Conservation (phyloP, 495 filamentous ascomycete species). For the Aspergillus panamensis region DNA sequence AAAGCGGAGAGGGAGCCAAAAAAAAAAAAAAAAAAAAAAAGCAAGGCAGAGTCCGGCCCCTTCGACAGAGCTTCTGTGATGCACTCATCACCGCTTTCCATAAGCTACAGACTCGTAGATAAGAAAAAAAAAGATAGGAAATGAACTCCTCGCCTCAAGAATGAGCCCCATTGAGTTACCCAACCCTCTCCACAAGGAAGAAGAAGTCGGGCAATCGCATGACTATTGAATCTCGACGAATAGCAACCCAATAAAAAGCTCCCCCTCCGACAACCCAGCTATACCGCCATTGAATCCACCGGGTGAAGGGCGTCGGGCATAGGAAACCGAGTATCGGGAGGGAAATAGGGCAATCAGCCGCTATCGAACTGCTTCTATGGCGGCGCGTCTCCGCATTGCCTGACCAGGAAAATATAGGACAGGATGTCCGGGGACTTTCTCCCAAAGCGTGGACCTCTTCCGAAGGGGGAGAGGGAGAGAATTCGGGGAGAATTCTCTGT, state of each 20-base stretch:
- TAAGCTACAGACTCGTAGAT: slow-evolving; percentile 61
- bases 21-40: slow-evolving; percentile 12
- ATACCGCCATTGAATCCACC: slow-evolving; percentile 46
- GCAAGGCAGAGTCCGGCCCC: slow-evolving; percentile 51
- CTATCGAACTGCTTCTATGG: slow-evolving; percentile 94
- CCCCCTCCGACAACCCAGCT: slow-evolving; percentile 38
- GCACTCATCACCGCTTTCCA: slow-evolving; percentile 51
- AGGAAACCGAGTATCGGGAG: slow-evolving; percentile 30
- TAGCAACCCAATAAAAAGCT: slow-evolving; percentile 48
- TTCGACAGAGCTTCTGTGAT: slow-evolving; percentile 61
- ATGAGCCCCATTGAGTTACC: slow-evolving; percentile 99
- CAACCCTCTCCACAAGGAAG: slow-evolving; percentile 18
- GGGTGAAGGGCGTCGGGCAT: slow-evolving; percentile 37
- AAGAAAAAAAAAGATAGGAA: slow-evolving; percentile 41
- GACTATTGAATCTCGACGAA: slow-evolving; percentile 95
- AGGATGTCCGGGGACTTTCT: slow-evolving; percentile 99
- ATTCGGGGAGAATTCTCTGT: slow-evolving; percentile 57
- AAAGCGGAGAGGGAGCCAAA: slow-evolving; percentile 13
- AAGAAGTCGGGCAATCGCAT: slow-evolving; percentile 85
- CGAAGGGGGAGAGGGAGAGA: slow-evolving; percentile 32
- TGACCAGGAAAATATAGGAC: slow-evolving; percentile 42
- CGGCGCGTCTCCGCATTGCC: slow-evolving; percentile 93
- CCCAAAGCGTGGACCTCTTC: slow-evolving; percentile 71
- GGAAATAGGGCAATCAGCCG: slow-evolving; percentile 57
- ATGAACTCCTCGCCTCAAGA: slow-evolving; percentile 95